Percentiles rank a stretch among this genome's conserved stretches.
Conservation (phyloP, 306 rosid genomes). For the Lablab purpureus region DNA sequence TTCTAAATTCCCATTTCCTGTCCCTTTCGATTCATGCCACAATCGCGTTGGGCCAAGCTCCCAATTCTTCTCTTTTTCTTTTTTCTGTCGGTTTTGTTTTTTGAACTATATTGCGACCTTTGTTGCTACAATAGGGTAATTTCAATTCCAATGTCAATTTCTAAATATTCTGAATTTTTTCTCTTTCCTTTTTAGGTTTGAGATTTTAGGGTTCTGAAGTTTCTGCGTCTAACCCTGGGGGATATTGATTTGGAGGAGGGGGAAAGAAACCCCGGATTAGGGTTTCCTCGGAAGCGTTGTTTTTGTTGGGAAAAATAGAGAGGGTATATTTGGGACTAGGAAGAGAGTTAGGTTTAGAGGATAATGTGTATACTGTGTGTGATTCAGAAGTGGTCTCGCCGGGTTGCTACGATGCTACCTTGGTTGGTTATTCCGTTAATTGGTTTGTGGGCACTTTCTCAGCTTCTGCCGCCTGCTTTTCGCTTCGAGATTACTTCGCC, state of each 20-base stretch:
- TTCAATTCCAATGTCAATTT: slow-evolving; percentile 25
- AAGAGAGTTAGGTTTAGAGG: slow-evolving; percentile 63
- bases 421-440: slow-evolving; percentile 98
- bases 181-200: slow-evolving; percentile 35
- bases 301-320: slow-evolving; percentile 32
- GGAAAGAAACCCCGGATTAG: slow-evolving; percentile 52
- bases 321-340: slow-evolving; percentile 17
- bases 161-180: slow-evolving; percentile 47
- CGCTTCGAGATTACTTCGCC: slow-evolving; percentile 97
- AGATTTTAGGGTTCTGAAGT: slow-evolving; percentile 77
- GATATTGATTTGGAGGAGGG: slow-evolving; percentile 48
- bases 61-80: slow-evolving; percentile 36
- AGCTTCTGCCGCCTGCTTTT: slow-evolving; percentile 97
- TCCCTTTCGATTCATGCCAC: slow-evolving; percentile 53
- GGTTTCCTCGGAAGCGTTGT: slow-evolving; percentile 62
- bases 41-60: slow-evolving; percentile 38
- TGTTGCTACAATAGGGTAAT: slow-evolving; percentile 46
- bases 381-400: slow-evolving; percentile 99
- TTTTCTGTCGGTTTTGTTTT: neutral
- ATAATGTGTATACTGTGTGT: slow-evolving; percentile 99
- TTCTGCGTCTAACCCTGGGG: slow-evolving; percentile 47
- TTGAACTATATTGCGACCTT: slow-evolving; percentile 39
- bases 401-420: slow-evolving; percentile 99
- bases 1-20: slow-evolving; percentile 46
- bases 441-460: slow-evolving; percentile 97